Conservation (phyloP, 108 stramenopile species). For the Discostella pseudostelligera region DNA sequence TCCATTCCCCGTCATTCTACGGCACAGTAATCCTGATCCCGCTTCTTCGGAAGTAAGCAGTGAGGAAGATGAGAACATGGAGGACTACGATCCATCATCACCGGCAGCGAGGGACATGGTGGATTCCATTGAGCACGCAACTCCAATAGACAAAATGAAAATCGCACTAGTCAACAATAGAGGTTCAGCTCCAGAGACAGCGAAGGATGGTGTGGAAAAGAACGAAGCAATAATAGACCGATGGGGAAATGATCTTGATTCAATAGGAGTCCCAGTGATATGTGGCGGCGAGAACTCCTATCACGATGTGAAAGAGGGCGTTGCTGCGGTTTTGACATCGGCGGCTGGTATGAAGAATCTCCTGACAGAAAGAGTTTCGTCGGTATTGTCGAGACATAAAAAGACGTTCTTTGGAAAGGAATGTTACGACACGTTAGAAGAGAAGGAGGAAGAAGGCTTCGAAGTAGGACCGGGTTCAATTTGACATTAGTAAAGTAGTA, state of each 20-base stretch:
- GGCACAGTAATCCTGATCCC: neutral
- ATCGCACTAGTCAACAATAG: neutral
- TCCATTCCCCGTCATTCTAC: too few relatives aligned
- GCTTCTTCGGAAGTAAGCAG: neutral
- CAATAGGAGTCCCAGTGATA: neutral
- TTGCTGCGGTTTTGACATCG: slow-evolving; percentile 1
- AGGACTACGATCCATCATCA: neutral
- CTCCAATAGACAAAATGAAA: neutral
- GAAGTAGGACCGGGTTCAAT: neutral
- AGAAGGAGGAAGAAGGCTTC: neutral
- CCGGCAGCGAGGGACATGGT: neutral
- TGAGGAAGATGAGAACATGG: neutral
- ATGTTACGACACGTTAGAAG: neutral
- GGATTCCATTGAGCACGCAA: neutral
- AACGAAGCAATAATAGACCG: neutral
- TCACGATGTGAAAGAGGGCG: neutral
- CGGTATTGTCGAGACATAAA: too few relatives aligned
- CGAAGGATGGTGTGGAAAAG: neutral
- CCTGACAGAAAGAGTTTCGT: neutral
- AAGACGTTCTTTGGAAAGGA: too few relatives aligned
- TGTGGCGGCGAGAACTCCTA: too few relatives aligned
- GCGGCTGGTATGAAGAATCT: neutral
- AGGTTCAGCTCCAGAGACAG: neutral
- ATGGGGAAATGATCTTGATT: neutral
- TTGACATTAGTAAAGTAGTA: too few relatives aligned